These are phyloP conservation scores for Massospora cicadina DNA, from an alignment of 371 early-diverging fungal species.

Conservation along the genomic window DNA sequence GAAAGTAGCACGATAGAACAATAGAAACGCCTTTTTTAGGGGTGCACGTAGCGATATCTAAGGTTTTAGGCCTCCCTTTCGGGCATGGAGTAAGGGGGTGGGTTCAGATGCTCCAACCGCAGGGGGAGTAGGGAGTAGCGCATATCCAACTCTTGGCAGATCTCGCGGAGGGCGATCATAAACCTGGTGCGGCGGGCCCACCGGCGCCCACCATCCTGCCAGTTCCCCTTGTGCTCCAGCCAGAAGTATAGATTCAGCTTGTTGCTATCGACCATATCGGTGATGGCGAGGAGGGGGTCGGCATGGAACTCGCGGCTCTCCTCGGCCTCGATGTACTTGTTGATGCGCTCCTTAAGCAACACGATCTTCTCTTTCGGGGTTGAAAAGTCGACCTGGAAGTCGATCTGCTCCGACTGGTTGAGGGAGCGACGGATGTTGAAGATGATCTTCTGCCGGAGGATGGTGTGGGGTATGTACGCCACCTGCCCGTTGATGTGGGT, in stretches of 20 bases:
- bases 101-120: not conserved
- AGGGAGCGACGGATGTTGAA: slow-evolving; percentile 53
- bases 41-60: no score
- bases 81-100: no score
- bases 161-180: slow-evolving; percentile 9
- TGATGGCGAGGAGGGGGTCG: slow-evolving; percentile 34
- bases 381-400: slow-evolving; percentile 38
- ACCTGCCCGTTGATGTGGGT: slow-evolving; percentile 46
- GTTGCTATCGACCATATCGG: slow-evolving; percentile 28
- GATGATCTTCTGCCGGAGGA: slow-evolving; percentile 44
- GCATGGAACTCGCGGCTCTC: slow-evolving; percentile 38
- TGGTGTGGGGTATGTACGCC: slow-evolving; percentile 53
- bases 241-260: slow-evolving; percentile 32
- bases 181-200: slow-evolving; percentile 22
- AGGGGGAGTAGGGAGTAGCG: slow-evolving; percentile 6
- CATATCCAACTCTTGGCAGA: slow-evolving; percentile 8
- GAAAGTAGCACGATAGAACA: no score
- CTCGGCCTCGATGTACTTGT: slow-evolving; percentile 38
- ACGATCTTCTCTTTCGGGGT: slow-evolving; percentile 38
- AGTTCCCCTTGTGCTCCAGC: slow-evolving; percentile 54
- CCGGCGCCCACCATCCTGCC: slow-evolving; percentile 50
- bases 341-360: slow-evolving; percentile 27
- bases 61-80: no score
- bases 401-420: slow-evolving; percentile 37
- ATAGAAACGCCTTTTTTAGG: no score